Percentiles rank a stretch among this genome's conserved stretches.
Conservation (phyloP, 73 alveolate genomes). For the Paramecium pentaurelia region DNA sequence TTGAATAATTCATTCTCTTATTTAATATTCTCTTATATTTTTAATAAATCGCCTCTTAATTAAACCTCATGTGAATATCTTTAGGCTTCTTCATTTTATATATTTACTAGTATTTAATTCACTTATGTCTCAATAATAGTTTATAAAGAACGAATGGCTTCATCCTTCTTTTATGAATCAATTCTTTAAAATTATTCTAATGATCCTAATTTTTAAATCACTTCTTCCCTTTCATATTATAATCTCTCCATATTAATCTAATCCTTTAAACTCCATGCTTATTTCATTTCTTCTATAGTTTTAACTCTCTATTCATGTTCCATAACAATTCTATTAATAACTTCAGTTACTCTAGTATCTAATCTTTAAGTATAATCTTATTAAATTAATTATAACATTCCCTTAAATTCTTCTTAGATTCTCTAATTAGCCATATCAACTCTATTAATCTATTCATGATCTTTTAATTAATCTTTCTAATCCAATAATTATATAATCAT, state of each 20-base stretch:
- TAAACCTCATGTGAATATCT: constrained; percentile 47
- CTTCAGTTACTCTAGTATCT: constrained; percentile 39
- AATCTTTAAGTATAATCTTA: constrained; percentile 27
- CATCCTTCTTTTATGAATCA: constrained; percentile 46
- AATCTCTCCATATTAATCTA: constrained; percentile 38
- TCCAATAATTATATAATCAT: background rate
- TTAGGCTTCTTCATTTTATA: constrained; percentile 44
- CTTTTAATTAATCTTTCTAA: constrained; percentile 48
- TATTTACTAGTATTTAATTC: background rate
- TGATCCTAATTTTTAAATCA: background rate
- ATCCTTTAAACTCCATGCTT: background rate
- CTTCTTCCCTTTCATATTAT: constrained; percentile 35
- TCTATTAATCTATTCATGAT: constrained; percentile 15
- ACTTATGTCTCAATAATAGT: constrained; percentile 43
- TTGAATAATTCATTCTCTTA: constrained; percentile 48
- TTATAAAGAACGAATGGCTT: background rate
- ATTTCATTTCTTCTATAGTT: constrained; percentile 40
- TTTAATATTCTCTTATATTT: constrained; percentile 45
- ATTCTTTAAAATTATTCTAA: background rate
- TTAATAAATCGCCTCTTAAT: constrained; percentile 38
- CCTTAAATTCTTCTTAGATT: constrained; percentile 24
- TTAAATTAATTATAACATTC: constrained; percentile 10
- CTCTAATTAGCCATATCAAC: constrained; percentile 5
- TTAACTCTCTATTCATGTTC: constrained; percentile 50
- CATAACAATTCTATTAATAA: constrained; percentile 13